Conservation (phyloP, 2,329 filamentous ascomycete genomes). For the Colletotrichum simmondsii region DNA sequence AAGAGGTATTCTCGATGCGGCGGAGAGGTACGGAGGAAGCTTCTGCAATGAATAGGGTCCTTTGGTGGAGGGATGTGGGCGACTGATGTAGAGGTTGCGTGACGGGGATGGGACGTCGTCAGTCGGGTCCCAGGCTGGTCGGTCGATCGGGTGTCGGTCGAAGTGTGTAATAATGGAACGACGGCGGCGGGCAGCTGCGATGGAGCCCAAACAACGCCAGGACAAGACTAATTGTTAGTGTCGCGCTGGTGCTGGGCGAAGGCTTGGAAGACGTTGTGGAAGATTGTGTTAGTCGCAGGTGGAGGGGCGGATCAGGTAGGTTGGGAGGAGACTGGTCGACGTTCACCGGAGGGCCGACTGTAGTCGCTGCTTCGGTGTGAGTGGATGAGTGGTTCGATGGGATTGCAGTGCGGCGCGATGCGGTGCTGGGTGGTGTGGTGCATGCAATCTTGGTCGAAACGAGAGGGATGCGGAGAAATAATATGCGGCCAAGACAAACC, state of each 20-base stretch:
- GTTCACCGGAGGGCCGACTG: neutral
- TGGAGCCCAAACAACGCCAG: neutral
- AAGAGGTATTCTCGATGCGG: neutral
- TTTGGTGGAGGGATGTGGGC: constrained; percentile 12
- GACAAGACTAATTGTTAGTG: neutral
- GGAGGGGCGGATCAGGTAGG: constrained; percentile 10
- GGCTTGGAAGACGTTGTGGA: neutral
- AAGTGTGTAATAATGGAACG: constrained; percentile 17
- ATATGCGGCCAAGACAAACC: constrained; percentile 10
- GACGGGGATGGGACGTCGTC: constrained; percentile 26
- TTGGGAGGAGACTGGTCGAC: neutral
- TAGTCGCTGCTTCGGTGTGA: neutral
- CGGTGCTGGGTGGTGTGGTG: neutral
- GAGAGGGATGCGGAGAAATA: constrained; percentile 19
- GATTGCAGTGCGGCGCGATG: neutral
- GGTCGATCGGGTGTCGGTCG: constrained; percentile 22
- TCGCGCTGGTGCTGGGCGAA: neutral
- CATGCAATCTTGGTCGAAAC: neutral
- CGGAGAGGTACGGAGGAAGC: neutral
- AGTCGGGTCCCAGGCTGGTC: constrained; percentile 15
- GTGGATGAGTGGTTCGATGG: neutral
- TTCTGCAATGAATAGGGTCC: constrained; percentile 12
- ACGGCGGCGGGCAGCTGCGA: constrained; percentile 20
- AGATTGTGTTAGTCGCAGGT: constrained; percentile 8
- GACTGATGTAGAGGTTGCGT: neutral